A percentile compares a stretch with the other conserved stretches of the same genome.
phyloP scores from a whole-genome alignment of 2,329 filamentous ascomycete species.

The Penicillium palitans region DNA sequence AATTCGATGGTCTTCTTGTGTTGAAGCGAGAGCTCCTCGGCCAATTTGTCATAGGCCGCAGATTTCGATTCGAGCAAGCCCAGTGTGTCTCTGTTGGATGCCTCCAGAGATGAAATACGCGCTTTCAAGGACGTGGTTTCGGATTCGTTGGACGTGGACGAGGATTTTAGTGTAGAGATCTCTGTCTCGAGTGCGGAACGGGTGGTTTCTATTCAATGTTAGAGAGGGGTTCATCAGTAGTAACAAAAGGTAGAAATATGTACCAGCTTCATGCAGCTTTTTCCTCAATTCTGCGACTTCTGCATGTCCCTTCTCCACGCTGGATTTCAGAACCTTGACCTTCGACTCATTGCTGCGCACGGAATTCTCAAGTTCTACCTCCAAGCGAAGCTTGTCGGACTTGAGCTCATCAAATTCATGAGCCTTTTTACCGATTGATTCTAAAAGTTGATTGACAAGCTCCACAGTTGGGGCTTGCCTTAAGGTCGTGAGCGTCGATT shows the following conservation, averaged over 20 bases:
- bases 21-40: conserved; percentile 81
- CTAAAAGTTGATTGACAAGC: conserved; percentile 72
- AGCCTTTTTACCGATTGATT: conserved; percentile 73
- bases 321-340: conserved; percentile 76
- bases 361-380: conserved; percentile 91
- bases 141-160: conserved; percentile 65
- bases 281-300: conserved; percentile 79
- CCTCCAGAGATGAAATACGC: conserved; percentile 82
- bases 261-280: conserved; percentile 82
- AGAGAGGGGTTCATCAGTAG: conserved; percentile 17
- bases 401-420: conserved; percentile 79
- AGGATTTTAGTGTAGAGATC: conserved; percentile 73
- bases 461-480: conserved; percentile 67
- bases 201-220: conserved; percentile 63
- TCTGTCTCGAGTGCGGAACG: conserved; percentile 77
- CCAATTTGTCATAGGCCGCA: conserved; percentile 78
- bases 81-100: conserved; percentile 87
- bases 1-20: conserved; percentile 85
- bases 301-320: conserved; percentile 77
- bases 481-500: conserved; percentile 57
- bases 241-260: background rate
- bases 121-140: conserved; percentile 73
- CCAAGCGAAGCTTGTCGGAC: conserved; percentile 82
- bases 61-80: conserved; percentile 88
- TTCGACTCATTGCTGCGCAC: conserved; percentile 81